Conservation (phyloP, 106 monocot species). For the Acorus gramineus region DNA sequence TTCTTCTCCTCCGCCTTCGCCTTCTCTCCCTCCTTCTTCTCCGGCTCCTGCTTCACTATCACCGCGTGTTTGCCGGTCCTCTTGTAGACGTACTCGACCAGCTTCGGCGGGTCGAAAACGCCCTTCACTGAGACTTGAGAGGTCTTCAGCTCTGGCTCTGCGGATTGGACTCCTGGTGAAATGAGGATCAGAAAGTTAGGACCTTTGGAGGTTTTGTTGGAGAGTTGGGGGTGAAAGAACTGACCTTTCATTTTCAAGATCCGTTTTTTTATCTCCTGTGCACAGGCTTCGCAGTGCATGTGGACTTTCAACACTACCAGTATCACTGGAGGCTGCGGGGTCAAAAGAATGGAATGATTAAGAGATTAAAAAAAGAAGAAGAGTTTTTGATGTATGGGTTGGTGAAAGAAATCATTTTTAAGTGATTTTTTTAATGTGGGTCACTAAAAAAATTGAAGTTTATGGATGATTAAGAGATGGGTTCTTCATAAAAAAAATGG, state of each 20-base stretch:
- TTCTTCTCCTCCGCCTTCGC: neutral
- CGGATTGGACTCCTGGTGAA: constrained; percentile 54
- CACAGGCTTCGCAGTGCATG: constrained; percentile 98
- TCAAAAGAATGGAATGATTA: neutral
- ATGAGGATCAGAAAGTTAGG: neutral
- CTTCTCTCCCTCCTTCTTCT: constrained; percentile 17
- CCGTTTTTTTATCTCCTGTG: constrained; percentile 79
- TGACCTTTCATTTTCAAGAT: constrained; percentile 88
- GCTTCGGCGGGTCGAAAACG: constrained; percentile 42
- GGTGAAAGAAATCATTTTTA: too few relatives aligned
- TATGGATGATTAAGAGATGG: too few relatives aligned
- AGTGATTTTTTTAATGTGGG: too few relatives aligned
- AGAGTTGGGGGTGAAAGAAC: neutral
- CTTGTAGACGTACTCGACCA: constrained; percentile 71
- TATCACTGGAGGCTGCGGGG: constrained; percentile 41
- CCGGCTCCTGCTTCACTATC: constrained; percentile 51
- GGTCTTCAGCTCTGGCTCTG: constrained; percentile 50
- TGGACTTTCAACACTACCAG: constrained; percentile 66
- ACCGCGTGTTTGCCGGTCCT: constrained; percentile 69
- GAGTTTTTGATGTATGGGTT: too few relatives aligned
- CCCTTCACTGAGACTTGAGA: constrained; percentile 75
- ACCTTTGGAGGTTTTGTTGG: too few relatives aligned
- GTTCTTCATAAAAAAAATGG: too few relatives aligned
- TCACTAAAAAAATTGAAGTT: too few relatives aligned
- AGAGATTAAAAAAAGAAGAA: neutral